Conservation (phyloP, 495 filamentous ascomycete species). For the Trichoderma parareesei region DNA sequence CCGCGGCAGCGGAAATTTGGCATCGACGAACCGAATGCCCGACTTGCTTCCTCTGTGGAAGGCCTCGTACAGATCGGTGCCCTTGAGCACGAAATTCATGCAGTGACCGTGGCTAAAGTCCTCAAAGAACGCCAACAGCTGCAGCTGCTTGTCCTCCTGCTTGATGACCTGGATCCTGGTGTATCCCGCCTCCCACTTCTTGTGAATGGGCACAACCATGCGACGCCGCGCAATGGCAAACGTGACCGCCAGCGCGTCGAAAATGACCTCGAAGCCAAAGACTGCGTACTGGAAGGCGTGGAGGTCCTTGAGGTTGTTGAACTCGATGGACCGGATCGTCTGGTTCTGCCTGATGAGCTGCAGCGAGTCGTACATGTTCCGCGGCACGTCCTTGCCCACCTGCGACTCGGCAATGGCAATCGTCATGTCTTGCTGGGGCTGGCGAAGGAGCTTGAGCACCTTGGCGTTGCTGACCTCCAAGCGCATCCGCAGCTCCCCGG, state of each 20-base stretch:
- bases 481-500: conserved; percentile 59
- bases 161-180: conserved; percentile 69
- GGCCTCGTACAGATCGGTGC: conserved; percentile 69
- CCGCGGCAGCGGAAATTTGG: conserved; percentile 79
- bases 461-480: conserved; percentile 52
- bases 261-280: conserved; percentile 68
- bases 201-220: conserved; percentile 83
- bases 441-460: conserved; percentile 55
- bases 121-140: conserved; percentile 75
- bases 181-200: conserved; percentile 73
- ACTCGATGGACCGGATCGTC: conserved; percentile 48
- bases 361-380: conserved; percentile 47
- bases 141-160: conserved; percentile 58
- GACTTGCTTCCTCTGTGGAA: conserved; percentile 59
- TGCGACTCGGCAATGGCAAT: conserved; percentile 59
- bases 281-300: conserved; percentile 69
- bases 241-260: conserved; percentile 61
- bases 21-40: conserved; percentile 69
- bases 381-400: conserved; percentile 45
- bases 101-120: conserved; percentile 75
- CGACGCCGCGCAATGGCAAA: conserved; percentile 78
- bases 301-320: conserved; percentile 49
- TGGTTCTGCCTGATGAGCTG: conserved; percentile 27
- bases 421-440: conserved; percentile 59
- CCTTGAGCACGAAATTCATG: conserved; percentile 79